Conservation (phyloP, 768 basidiomycete species). For the Lentinula aciculospora region DNA sequence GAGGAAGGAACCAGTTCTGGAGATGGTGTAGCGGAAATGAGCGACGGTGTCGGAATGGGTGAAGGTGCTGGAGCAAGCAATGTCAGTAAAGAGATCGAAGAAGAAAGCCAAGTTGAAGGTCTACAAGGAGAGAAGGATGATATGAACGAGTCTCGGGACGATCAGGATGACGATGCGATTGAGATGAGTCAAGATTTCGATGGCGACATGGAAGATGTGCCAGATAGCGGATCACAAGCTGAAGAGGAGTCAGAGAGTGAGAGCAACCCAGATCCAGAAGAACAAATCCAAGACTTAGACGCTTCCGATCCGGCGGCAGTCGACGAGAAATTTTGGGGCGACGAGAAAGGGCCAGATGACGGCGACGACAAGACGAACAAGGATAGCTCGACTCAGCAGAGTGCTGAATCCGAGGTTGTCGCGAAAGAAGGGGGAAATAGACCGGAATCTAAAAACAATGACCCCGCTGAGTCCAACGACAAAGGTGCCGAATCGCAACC, state of each 20-base stretch:
- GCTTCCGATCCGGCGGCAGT: conserved; percentile 75
- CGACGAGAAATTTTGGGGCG: conserved; percentile 97
- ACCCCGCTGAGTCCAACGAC: conserved; percentile 17
- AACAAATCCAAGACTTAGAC: conserved; percentile 80
- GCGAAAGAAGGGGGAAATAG: conserved; percentile 66
- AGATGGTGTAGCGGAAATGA: conserved; percentile 30
- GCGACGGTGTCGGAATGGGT: conserved; percentile 83
- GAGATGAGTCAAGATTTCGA: conserved; percentile 92
- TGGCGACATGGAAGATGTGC: conserved; percentile 79
- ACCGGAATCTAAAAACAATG: conserved; percentile 21
- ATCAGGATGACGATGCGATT: conserved; percentile 70
- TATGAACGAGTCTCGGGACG: conserved; percentile 33
- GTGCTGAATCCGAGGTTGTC: conserved; percentile 58
- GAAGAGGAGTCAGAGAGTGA: conserved; percentile 46
- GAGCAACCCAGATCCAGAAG: conserved; percentile 64
- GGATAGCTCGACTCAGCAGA: conserved; percentile 49
- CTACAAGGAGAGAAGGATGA: conserved; percentile 62
- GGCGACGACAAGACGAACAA: conserved; percentile 53
- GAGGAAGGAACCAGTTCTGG: conserved; percentile 48
- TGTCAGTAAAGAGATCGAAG: conserved; percentile 91
- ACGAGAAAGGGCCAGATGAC: conserved; percentile 60
- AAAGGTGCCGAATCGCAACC: conserved; percentile 19
- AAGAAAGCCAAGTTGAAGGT: conserved; percentile 96
- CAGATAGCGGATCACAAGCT: conserved; percentile 52
- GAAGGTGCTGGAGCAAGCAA: conserved; percentile 82